Conservation (phyloP, 202 grass and related monocot genomes). For the Saccharum hybrid region DNA sequence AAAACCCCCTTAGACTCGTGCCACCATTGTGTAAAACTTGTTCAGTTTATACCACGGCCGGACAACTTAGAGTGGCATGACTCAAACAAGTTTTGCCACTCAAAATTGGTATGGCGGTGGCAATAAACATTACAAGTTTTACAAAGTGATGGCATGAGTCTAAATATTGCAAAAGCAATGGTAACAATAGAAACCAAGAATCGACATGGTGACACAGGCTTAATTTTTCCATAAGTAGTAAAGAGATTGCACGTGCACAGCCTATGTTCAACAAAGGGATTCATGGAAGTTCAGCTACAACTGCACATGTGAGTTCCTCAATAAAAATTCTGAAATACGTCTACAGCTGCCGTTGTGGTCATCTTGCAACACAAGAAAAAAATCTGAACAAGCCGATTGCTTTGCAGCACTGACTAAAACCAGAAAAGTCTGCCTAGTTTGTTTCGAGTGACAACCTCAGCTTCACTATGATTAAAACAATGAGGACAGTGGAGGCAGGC, state of each 20-base stretch:
- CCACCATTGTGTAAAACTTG: too few species aligned
- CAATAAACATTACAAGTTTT: too few species aligned
- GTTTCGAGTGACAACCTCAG: background rate
- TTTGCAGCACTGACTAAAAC: background rate
- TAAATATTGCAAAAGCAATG: background rate
- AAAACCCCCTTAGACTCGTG: too few species aligned
- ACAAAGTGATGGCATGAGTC: background rate
- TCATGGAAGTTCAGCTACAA: background rate
- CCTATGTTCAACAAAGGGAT: background rate
- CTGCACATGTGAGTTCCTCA: background rate
- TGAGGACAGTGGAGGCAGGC: background rate
- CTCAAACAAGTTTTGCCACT: too few species aligned
- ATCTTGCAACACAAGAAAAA: background rate
- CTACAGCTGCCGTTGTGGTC: background rate
- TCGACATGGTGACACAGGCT: background rate
- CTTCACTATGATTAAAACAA: slow-evolving; percentile 32
- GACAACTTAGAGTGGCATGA: too few species aligned
- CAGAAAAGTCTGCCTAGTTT: background rate
- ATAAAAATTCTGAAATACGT: background rate
- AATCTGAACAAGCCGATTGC: background rate
- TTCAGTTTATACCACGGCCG: too few species aligned
- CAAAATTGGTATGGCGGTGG: too few species aligned
- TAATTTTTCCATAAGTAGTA: background rate
- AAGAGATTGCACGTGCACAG: background rate
- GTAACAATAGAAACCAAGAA: background rate